Evolutionary conservation across 352 stramenopile genomes (phyloP).

Genomic region (Pythium aristosporum): DNA sequence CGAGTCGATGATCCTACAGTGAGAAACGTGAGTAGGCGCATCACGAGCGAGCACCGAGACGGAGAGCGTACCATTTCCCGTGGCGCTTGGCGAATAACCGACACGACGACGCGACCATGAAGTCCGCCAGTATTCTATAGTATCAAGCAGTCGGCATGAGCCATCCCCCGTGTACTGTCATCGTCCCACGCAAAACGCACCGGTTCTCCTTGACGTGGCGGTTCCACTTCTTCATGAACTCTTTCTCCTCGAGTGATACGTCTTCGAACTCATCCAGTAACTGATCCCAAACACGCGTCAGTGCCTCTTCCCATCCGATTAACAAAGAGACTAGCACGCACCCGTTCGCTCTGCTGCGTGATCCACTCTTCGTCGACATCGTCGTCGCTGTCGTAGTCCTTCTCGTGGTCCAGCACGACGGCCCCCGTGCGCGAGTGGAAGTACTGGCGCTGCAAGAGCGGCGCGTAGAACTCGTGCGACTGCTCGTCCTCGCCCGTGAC

Average conservation of each 20-base stretch:
- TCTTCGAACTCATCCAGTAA: slow-evolving; percentile 89
- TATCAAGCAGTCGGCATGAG: neutral
- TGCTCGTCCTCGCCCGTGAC: slow-evolving; percentile 50
- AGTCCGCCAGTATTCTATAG: slow-evolving; percentile 75
- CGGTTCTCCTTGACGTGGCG: slow-evolving; percentile 78
- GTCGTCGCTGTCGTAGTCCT: slow-evolving; percentile 86
- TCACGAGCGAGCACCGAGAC: neutral
- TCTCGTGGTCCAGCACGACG: slow-evolving; percentile 80
- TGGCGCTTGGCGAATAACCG: slow-evolving; percentile 81
- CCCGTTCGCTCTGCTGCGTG: slow-evolving; percentile 81
- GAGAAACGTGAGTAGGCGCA: neutral
- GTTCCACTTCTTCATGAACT: slow-evolving; percentile 92
- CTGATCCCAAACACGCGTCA: slow-evolving; percentile 22
- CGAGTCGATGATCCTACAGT: slow-evolving; percentile 59
- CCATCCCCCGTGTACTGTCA: too few relatives aligned
- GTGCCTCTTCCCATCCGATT: neutral
- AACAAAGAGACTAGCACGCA: slow-evolving; percentile 15
- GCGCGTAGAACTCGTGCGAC: slow-evolving; percentile 68
- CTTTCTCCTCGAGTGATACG: slow-evolving; percentile 82
- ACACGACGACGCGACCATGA: slow-evolving; percentile 86
- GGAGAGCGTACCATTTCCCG: slow-evolving; percentile 64
- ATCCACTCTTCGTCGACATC: slow-evolving; percentile 90
- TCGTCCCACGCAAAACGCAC: slow-evolving; percentile 25
- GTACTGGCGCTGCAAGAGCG: slow-evolving; percentile 81
- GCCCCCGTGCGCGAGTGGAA: slow-evolving; percentile 85